Base-by-base conservation (phyloP, 306 rosid genomes). In the Prunus dulcis region DNA sequence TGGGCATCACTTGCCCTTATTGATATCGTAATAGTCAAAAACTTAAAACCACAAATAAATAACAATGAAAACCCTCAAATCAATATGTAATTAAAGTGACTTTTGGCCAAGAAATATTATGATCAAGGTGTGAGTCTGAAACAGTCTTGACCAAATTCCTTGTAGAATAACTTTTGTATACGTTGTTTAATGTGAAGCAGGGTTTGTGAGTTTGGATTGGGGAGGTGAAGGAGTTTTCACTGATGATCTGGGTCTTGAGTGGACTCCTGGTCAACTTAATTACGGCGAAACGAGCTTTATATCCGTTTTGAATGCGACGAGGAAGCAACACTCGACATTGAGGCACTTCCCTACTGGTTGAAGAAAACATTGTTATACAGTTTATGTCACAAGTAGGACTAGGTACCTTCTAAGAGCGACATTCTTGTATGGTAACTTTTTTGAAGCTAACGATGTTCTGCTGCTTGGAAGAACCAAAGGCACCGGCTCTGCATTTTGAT, bases 121-220 rank as follows among this genome's bases (percentile, higher is more conserved):
- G 30, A 28, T 28, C 30, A 28, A 28, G 30, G 30, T 28, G 30
- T 28, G 30, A 28, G 3, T 28, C 30, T 28, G 30, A 28, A 28
- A 28, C 30, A 28, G 30, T 28, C 30, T 28, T 28, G 30, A 28
- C 45, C 12, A 25, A 23, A 41, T 45, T 43, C 23, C 2, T 60
- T 14, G 14, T 60, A 34, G 32, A 15, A 63, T 7, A 28, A 11
- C 9, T 72, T 55, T 20, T 17, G 76, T 60, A 60, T 23, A 22
- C 12, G 3, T 17, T 14, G 19, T 28, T 28, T 28, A 28, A 28
- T 30, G n/a, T 84, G 84, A 71, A 76, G 71, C 83, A 95, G 96
- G 97, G 72, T 95, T 92, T 81, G 86, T 90, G 64, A 95, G 99
- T 86, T 78, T 95, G 85, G 97, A 95, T 82, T 95, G 99, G 79